A percentile compares a stretch with the other conserved stretches of the same genome.
phyloP scores from a whole-genome alignment of 2,329 filamentous ascomycete species.

The Fusarium irregulare region DNA sequence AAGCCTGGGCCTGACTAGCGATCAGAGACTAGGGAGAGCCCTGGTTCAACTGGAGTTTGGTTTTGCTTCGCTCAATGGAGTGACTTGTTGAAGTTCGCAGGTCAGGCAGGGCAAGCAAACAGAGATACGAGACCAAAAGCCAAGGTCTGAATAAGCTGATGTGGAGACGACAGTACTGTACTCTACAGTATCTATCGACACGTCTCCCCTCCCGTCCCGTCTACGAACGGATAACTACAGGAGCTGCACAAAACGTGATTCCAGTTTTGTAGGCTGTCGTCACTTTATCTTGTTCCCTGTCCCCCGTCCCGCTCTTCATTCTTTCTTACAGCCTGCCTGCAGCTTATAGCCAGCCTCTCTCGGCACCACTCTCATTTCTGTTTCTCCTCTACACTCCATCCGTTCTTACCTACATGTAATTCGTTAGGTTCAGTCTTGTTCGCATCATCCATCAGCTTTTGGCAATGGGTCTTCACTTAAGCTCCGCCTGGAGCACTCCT shows the following conservation, averaged over 20 bases:
- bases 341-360: constrained; percentile 10
- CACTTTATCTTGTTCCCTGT: constrained; percentile 25
- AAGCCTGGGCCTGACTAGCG: constrained; percentile 18
- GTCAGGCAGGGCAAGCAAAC: constrained; percentile 3
- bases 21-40: constrained; percentile 16
- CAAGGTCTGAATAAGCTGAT: constrained; percentile 30
- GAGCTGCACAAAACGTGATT: constrained; percentile 33
- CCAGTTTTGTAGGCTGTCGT: constrained; percentile 18
- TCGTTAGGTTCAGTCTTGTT: constrained; percentile 5
- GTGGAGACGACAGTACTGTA: constrained; percentile 24
- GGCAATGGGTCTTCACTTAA: constrained; percentile 42
- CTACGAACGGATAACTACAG: constrained; percentile 13
- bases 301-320: constrained; percentile 2
- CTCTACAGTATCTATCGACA: constrained; percentile 24
- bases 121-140: constrained; percentile 7
- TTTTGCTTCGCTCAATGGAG: constrained; percentile 17
- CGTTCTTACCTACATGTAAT: constrained; percentile 8
- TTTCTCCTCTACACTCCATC: background rate
- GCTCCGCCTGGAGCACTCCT: constrained; percentile 44
- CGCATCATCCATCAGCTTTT: constrained; percentile 7
- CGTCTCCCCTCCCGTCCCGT: constrained; percentile 19
- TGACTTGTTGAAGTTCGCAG: constrained; percentile 13
- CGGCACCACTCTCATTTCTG: constrained; percentile 13
- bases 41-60: constrained; percentile 8
- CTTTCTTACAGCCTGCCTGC: constrained; percentile 3